phyloP scores from a whole-genome alignment of 2,329 filamentous ascomycete genomes.

The Pyrenochaeta sp. region DNA sequence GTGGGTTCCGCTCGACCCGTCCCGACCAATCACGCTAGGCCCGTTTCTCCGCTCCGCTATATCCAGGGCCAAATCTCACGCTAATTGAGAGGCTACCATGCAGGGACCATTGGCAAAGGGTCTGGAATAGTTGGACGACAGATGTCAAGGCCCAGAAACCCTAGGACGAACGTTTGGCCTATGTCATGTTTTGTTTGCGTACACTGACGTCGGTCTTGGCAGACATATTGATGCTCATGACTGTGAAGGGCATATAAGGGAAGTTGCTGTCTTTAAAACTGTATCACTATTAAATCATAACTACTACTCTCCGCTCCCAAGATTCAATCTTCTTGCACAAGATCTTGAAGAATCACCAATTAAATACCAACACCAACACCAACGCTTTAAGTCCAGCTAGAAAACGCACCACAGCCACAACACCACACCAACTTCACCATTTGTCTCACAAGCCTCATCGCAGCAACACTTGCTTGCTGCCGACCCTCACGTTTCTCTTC shows the following conservation, averaged over 20 bases:
- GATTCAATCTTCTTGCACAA: too few species aligned
- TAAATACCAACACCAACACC: too few species aligned
- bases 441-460: too few species aligned
- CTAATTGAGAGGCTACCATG: conserved; percentile 3
- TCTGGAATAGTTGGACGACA: background rate
- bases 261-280: background rate
- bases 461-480: too few species aligned
- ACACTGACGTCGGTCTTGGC: background rate
- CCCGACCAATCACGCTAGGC: background rate
- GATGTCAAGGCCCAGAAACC: background rate
- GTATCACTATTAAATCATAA: background rate
- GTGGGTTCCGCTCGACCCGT: conserved; percentile 3
- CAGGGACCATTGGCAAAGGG: background rate
- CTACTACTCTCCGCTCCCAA: background rate
- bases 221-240: background rate
- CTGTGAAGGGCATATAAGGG: background rate
- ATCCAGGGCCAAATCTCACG: background rate
- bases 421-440: too few species aligned
- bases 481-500: too few species aligned
- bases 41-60: background rate
- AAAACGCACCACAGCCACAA: too few species aligned
- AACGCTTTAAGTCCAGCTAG: too few species aligned
- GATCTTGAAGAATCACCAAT: too few species aligned
- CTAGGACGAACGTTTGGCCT: background rate
- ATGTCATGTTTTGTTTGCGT: background rate